phyloP scores from a whole-genome alignment of 2,329 filamentous ascomycete species.

The Verticillium isaacii region DNA sequence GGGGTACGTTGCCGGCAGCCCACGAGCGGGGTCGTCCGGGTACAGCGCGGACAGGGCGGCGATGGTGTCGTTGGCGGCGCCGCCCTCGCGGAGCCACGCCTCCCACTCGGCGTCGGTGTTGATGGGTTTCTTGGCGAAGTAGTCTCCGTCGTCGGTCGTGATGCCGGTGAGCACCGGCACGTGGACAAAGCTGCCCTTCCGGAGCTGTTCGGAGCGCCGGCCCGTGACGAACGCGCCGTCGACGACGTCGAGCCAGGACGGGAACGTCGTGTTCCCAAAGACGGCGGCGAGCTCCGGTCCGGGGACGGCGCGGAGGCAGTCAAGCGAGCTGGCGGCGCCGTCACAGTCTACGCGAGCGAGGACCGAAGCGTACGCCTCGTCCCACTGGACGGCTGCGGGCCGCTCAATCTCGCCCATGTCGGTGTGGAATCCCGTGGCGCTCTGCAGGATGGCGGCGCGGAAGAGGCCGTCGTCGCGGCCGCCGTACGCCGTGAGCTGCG shows the following conservation, averaged over 20 bases:
- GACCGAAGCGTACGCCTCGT: neutral
- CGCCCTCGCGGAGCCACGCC: slow-evolving; percentile 24
- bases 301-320: slow-evolving; percentile 24
- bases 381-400: slow-evolving; percentile 14
- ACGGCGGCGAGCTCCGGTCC: slow-evolving; percentile 22
- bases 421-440: slow-evolving; percentile 34
- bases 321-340: slow-evolving; percentile 7
- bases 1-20: slow-evolving; percentile 29
- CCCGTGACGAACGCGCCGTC: slow-evolving; percentile 35
- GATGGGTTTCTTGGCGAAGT: slow-evolving; percentile 46
- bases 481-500: slow-evolving; percentile 44
- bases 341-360: too few species aligned
- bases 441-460: slow-evolving; percentile 43
- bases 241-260: slow-evolving; percentile 21
- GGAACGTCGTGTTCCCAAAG: slow-evolving; percentile 20
- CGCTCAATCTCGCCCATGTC: slow-evolving; percentile 20
- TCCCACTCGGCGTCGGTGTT: slow-evolving; percentile 48
- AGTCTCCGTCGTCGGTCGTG: slow-evolving; percentile 60
- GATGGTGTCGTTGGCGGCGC: slow-evolving; percentile 19
- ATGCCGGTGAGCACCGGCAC: slow-evolving; percentile 42
- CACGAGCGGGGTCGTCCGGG: slow-evolving; percentile 41
- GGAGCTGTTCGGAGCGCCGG: slow-evolving; percentile 45
- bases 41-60: slow-evolving; percentile 37
- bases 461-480: slow-evolving; percentile 50
- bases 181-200: slow-evolving; percentile 44